Base-by-base conservation (phyloP, 179 eudicot species). In the Camellia oleifera region DNA sequence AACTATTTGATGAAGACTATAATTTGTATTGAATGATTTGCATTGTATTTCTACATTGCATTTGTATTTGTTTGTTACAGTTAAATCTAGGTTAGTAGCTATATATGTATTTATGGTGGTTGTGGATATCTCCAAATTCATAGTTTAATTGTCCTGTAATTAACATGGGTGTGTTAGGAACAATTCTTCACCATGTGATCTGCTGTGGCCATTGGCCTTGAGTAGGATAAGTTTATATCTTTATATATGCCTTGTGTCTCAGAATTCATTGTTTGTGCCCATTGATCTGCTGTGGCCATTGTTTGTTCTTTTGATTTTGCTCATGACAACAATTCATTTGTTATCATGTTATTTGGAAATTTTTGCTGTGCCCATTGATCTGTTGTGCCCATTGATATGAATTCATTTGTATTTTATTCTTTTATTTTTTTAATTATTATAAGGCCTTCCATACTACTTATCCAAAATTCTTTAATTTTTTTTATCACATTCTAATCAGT, bases 31-130 rank as follows among this genome's bases (percentile, higher is more conserved):
- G 40, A 32, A 32, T 32, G 40, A 32, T 32, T 1, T 32, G 40
- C 40, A 32, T 1, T 32, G 2, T 32, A 32, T 32, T 32, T 32
- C 40, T 32, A 2, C 40, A 32, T 32, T 32, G 40, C 40, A 32
- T 32, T 32, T 32, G 40, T 32, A 32, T 32, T 2, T 32, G 40
- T 32, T 32, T 32, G 40, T 32, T 32, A 32, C 2, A 32, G 40
- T 32, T 32, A 32, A 32, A 32, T 32, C 40, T 82, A 74, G 40
- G 40, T 32, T 32, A 32, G 82, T 74, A 58, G 74, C 75, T 61
- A 23, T 15, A 68, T 69, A 18, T 9, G 72, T 66, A 52, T 67
- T 40, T 74, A 5, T 17, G 44, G 6, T 32, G 62, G 73, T 9
- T 15, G 53, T 74, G 12, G n/a, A 67, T 74, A 13, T 64, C 18